Conservation (phyloP, 495 filamentous ascomycete species). For the Beverwykella pulmonaria region DNA sequence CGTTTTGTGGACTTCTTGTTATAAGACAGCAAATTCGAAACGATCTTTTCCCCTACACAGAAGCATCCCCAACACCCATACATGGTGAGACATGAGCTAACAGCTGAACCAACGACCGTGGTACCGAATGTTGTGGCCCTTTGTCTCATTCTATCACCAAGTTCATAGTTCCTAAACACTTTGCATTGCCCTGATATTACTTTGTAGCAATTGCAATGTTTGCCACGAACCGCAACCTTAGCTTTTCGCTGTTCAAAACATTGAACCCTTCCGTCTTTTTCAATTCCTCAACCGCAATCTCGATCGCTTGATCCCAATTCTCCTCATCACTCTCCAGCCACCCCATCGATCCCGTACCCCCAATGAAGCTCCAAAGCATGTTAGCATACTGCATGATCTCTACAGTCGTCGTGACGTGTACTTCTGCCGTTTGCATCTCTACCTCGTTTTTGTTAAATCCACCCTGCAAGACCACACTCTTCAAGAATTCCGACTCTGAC, state of each 20-base stretch:
- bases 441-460: constrained; percentile 19
- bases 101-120: too few species aligned
- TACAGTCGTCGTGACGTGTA: constrained; percentile 5
- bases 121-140: too few species aligned
- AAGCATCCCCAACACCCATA: too few species aligned
- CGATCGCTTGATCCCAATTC: constrained; percentile 21
- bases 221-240: constrained; percentile 13
- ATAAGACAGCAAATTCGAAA: too few species aligned
- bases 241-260: constrained; percentile 7
- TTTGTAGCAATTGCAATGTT: constrained; percentile 23
- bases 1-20: too few species aligned
- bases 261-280: constrained; percentile 14
- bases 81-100: too few species aligned
- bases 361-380: constrained; percentile 26
- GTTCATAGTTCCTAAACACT: too few species aligned
- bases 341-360: constrained; percentile 11
- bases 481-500: constrained; percentile 5
- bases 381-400: constrained; percentile 9
- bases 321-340: constrained; percentile 21
- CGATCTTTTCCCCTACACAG: too few species aligned
- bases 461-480: constrained; percentile 10
- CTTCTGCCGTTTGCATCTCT: not conserved
- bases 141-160: too few species aligned
- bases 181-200: not conserved
- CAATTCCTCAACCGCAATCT: constrained; percentile 9